These are phyloP conservation scores for Circinella umbellata DNA, from an alignment of 371 early-diverging fungal genomes.

Conservation along the genomic window DNA sequence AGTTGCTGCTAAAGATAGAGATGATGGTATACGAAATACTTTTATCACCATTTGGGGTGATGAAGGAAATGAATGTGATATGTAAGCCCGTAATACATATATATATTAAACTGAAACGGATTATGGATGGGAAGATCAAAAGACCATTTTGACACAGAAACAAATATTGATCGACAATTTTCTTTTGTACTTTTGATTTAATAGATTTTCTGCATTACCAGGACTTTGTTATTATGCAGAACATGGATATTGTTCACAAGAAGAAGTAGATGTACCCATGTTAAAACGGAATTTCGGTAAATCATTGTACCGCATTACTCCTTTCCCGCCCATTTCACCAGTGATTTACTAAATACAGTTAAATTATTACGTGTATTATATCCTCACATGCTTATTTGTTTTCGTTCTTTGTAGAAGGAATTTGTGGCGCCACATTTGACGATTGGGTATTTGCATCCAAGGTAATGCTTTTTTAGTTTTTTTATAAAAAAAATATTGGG, in stretches of 20 bases:
- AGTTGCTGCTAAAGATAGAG: slow-evolving; percentile 64
- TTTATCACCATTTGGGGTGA: slow-evolving; percentile 91
- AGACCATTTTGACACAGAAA: too few species aligned
- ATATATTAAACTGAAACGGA: neutral
- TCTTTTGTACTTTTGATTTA: too few species aligned
- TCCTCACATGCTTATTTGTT: slow-evolving; percentile 1
- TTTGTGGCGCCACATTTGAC: slow-evolving; percentile 80
- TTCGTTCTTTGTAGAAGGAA: slow-evolving; percentile 50
- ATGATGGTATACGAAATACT: slow-evolving; percentile 67
- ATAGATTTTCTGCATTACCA: slow-evolving; percentile 72
- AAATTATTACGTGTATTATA: neutral
- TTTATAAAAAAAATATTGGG: neutral
- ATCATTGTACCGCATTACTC: neutral
- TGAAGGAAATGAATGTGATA: slow-evolving; percentile 90
- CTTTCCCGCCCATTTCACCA: neutral
- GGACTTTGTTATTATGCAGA: slow-evolving; percentile 78
- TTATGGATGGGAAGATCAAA: neutral
- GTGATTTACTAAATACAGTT: neutral
- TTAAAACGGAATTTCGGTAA: slow-evolving; percentile 69
- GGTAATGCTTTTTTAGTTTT: slow-evolving; percentile 40
- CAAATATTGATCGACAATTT: too few species aligned
- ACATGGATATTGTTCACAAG: slow-evolving; percentile 69
- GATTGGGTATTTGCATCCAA: slow-evolving; percentile 75
- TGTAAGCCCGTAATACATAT: slow-evolving; percentile 35
- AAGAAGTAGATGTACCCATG: slow-evolving; percentile 61